Evolutionary conservation across 2,329 filamentous ascomycete genomes (phyloP).

Genomic region (Ophiostoma himal-ulmi): DNA sequence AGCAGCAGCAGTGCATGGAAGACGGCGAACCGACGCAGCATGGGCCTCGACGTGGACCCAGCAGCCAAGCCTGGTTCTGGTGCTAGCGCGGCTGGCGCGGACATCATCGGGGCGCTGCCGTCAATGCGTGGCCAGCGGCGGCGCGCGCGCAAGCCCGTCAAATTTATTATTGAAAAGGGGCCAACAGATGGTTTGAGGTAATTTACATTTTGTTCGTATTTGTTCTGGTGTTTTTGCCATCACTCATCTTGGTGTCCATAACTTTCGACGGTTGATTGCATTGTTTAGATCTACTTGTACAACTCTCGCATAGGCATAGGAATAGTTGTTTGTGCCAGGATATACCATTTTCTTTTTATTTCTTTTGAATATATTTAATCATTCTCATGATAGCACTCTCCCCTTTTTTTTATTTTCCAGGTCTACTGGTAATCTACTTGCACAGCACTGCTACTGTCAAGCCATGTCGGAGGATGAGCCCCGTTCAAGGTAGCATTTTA

Average conservation of each 20-base stretch:
- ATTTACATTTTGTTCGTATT: neutral
- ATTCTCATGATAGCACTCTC: neutral
- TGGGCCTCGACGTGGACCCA: slow-evolving; percentile 12
- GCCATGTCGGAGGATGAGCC: neutral
- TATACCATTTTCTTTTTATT: slow-evolving; percentile 10
- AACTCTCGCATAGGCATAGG: neutral
- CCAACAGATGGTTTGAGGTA: slow-evolving; percentile 24
- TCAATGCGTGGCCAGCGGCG: slow-evolving; percentile 24
- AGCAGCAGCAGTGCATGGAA: slow-evolving; percentile 18
- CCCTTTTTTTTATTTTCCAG: neutral
- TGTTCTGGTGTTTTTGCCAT: neutral
- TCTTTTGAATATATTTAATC: neutral
- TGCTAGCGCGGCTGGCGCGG: neutral
- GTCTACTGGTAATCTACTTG: too few species aligned
- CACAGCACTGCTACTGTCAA: too few species aligned
- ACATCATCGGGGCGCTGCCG: slow-evolving; percentile 9
- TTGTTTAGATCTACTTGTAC: neutral
- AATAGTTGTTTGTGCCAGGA: neutral
- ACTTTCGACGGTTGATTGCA: neutral
- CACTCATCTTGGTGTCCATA: too few species aligned
- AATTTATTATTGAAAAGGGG: slow-evolving; percentile 27
- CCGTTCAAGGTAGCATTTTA: neutral
- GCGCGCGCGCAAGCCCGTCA: slow-evolving; percentile 23
- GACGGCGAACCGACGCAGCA: slow-evolving; percentile 7
- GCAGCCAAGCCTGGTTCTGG: neutral